Conservation (phyloP, 768 basidiomycete species). For the Pleurotus tuber-regium region DNA sequence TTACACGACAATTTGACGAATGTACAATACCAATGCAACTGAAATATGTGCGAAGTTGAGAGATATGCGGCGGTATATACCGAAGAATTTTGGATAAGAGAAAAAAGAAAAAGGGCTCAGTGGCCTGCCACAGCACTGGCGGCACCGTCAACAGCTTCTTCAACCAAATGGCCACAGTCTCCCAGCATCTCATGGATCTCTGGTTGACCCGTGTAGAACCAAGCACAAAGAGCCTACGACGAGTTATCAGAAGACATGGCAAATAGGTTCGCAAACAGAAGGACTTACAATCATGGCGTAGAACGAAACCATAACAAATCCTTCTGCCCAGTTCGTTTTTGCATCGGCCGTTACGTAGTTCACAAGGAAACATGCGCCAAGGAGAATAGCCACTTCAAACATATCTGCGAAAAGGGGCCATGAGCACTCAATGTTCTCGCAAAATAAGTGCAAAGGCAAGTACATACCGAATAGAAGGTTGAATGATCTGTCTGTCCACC, state of each 20-base stretch:
- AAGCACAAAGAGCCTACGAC: slow-evolving; percentile 55
- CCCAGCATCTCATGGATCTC: slow-evolving; percentile 40
- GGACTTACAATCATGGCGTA: slow-evolving; percentile 39
- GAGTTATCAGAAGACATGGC: slow-evolving; percentile 2
- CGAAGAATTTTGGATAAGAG: too few species aligned
- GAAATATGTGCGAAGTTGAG: too few species aligned
- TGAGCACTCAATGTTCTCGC: neutral
- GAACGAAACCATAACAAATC: slow-evolving; percentile 62
- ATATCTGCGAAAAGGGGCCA: slow-evolving; percentile 40
- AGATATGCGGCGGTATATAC: too few species aligned
- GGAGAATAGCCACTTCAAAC: slow-evolving; percentile 62
- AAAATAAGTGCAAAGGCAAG: neutral
- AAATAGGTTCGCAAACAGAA: slow-evolving; percentile 1
- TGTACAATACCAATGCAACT: too few species aligned
- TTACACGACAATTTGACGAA: too few species aligned
- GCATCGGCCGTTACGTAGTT: slow-evolving; percentile 78
- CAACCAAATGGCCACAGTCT: slow-evolving; percentile 36
- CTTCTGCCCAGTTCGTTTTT: slow-evolving; percentile 81
- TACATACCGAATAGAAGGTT: slow-evolving; percentile 63
- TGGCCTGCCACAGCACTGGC: neutral
- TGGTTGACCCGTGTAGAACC: slow-evolving; percentile 63
- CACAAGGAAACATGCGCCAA: slow-evolving; percentile 72
- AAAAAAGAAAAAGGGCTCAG: too few species aligned
- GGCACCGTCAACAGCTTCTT: slow-evolving; percentile 24
- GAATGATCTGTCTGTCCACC: slow-evolving; percentile 64